These are phyloP conservation scores for Quercus ilex DNA, from an alignment of 306 rosid species.

Conservation along the genomic window DNA sequence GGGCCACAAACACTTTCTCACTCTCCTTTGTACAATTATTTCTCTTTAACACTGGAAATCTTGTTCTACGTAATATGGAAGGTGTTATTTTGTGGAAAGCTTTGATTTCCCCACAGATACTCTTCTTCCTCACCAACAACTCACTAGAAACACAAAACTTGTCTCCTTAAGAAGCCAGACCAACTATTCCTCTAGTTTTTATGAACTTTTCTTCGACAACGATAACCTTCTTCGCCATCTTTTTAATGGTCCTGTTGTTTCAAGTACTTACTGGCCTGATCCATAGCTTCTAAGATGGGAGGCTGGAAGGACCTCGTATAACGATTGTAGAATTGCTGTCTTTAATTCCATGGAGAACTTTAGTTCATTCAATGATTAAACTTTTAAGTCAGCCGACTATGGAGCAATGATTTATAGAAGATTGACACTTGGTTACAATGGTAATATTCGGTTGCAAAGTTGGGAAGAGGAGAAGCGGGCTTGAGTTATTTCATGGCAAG, in stretches of 20 bases:
- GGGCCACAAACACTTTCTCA: slow-evolving; percentile 20
- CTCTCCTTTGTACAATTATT: not conserved
- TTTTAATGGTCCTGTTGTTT: slow-evolving; percentile 19
- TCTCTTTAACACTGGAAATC: slow-evolving; percentile 6
- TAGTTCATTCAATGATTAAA: not conserved
- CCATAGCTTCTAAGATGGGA: slow-evolving; percentile 22
- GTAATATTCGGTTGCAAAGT: slow-evolving; percentile 30
- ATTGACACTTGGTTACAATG: slow-evolving; percentile 25
- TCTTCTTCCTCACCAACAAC: too few relatives aligned
- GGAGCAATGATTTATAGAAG: not conserved
- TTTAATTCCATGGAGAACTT: not conserved
- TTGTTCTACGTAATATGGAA: not conserved
- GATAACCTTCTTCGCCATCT: slow-evolving; percentile 21
- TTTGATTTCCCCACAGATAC: slow-evolving; percentile 7
- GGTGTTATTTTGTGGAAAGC: slow-evolving; percentile 18
- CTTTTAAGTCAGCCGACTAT: slow-evolving; percentile 21
- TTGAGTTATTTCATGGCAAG: slow-evolving; percentile 34
- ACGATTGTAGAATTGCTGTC: slow-evolving; percentile 24
- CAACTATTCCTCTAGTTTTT: slow-evolving; percentile 30
- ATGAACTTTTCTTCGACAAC: slow-evolving; percentile 20
- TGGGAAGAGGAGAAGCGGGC: not conserved
- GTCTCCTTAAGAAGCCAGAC: slow-evolving; percentile 15
- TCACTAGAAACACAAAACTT: too few relatives aligned
- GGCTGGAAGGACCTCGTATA: slow-evolving; percentile 20
- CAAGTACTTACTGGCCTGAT: slow-evolving; percentile 32